These are phyloP conservation scores for Pythium dissimile DNA, from an alignment of 352 stramenopile genomes.

Conservation along the genomic window DNA sequence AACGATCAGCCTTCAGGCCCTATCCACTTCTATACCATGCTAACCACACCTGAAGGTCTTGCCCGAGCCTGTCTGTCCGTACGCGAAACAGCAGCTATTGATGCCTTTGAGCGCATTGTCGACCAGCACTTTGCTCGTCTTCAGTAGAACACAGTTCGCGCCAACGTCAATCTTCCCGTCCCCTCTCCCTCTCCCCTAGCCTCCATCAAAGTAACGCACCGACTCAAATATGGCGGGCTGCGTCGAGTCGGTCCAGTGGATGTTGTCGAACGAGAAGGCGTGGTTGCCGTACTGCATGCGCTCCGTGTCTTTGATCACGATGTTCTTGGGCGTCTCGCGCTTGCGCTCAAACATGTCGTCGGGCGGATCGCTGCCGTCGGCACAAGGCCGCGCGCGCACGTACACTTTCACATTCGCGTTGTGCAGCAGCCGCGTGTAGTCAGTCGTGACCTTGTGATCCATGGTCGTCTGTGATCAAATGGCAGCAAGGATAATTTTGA, in stretches of 20 bases:
- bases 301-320: conserved; percentile 86
- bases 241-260: conserved; percentile 80
- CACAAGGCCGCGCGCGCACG: conserved; percentile 75
- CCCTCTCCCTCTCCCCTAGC: background rate
- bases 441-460: conserved; percentile 85
- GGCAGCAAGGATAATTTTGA: background rate
- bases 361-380: conserved; percentile 55
- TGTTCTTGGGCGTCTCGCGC: conserved; percentile 70
- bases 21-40: background rate
- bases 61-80: conserved; percentile 84
- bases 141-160: background rate
- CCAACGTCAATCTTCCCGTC: background rate
- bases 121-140: conserved; percentile 84
- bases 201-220: conserved; percentile 22
- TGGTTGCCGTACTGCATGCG: conserved; percentile 85
- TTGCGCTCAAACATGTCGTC: conserved; percentile 86
- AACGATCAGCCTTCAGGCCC: background rate
- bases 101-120: conserved; percentile 90
- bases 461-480: too few relatives aligned
- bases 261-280: conserved; percentile 85
- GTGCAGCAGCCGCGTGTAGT: conserved; percentile 75
- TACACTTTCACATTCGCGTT: conserved; percentile 84
- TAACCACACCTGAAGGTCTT: conserved; percentile 78
- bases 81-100: conserved; percentile 94
- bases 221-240: conserved; percentile 70